A percentile compares a stretch with the other conserved stretches of the same genome.
These are phyloP conservation scores for Paecilomyces sp. DNA, from an alignment of 2,329 filamentous ascomycete species.

Conservation along the genomic window DNA sequence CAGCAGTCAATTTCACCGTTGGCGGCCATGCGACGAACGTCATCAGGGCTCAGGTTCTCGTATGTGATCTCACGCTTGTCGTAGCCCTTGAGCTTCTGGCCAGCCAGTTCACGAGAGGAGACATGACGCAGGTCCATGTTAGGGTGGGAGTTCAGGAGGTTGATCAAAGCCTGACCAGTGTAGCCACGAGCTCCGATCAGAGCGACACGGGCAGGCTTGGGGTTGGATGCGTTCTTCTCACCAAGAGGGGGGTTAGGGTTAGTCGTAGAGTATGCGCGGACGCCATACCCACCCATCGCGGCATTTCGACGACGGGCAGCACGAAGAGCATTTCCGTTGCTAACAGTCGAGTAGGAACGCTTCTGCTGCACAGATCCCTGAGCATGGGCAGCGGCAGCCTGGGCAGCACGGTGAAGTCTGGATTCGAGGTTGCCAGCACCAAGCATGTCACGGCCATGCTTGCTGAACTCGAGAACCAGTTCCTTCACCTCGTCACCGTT, in stretches of 20 bases:
- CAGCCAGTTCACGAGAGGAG: slow-evolving; percentile 84
- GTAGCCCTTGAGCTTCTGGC: slow-evolving; percentile 82
- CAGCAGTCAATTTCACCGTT: slow-evolving; percentile 85
- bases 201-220: slow-evolving; percentile 69
- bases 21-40: slow-evolving; percentile 76
- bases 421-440: slow-evolving; percentile 83
- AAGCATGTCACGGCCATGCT: slow-evolving; percentile 78
- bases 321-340: slow-evolving; percentile 29
- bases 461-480: slow-evolving; percentile 77
- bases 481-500: slow-evolving; percentile 72
- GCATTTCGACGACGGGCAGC: slow-evolving; percentile 24
- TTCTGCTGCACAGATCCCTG: slow-evolving; percentile 50
- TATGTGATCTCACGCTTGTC: slow-evolving; percentile 87
- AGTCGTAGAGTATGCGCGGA: slow-evolving; percentile 36
- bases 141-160: slow-evolving; percentile 78
- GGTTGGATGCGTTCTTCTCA: slow-evolving; percentile 79
- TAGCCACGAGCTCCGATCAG: slow-evolving; percentile 90
- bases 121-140: slow-evolving; percentile 86
- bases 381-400: slow-evolving; percentile 56
- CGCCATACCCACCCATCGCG: slow-evolving; percentile 20
- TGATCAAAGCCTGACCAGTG: slow-evolving; percentile 85
- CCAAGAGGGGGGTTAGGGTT: slow-evolving; percentile 89
- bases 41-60: slow-evolving; percentile 80
- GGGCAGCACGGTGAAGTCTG: slow-evolving; percentile 71
- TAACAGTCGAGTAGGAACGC: slow-evolving; percentile 59